Conservation (phyloP, 305 asterid species). For the Fraxinus paxiana region DNA sequence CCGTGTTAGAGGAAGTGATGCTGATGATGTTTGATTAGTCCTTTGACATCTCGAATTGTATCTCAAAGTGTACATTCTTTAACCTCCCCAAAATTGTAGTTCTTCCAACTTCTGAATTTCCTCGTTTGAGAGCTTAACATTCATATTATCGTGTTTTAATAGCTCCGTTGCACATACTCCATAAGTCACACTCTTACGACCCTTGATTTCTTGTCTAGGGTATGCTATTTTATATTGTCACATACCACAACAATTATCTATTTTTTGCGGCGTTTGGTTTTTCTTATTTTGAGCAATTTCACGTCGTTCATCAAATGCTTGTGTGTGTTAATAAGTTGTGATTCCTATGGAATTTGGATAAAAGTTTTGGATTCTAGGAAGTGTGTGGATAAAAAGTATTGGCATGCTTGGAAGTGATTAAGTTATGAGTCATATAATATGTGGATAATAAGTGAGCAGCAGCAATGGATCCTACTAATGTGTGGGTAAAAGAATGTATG, state of each 20-base stretch:
- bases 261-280: neutral
- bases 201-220: neutral
- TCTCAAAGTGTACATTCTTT: constrained; percentile 40
- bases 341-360: neutral
- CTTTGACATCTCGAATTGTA: neutral
- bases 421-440: neutral
- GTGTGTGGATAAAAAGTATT: neutral
- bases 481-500: neutral
- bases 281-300: neutral
- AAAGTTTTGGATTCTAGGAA: neutral
- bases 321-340: neutral
- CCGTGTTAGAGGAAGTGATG: constrained; percentile 59
- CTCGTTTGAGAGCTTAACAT: neutral
- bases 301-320: neutral
- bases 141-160: neutral
- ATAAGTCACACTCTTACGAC: neutral
- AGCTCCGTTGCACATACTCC: neutral
- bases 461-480: neutral
- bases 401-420: neutral
- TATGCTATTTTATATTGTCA: neutral
- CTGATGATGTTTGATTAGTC: constrained; percentile 40
- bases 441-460: neutral
- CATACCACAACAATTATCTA: neutral
- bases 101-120: constrained; percentile 12
- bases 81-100: neutral